Percentiles rank a stretch among this genome's conserved stretches.
Conservation (phyloP, 495 filamentous ascomycete genomes). For the Aspergillus carlsbadensis region DNA sequence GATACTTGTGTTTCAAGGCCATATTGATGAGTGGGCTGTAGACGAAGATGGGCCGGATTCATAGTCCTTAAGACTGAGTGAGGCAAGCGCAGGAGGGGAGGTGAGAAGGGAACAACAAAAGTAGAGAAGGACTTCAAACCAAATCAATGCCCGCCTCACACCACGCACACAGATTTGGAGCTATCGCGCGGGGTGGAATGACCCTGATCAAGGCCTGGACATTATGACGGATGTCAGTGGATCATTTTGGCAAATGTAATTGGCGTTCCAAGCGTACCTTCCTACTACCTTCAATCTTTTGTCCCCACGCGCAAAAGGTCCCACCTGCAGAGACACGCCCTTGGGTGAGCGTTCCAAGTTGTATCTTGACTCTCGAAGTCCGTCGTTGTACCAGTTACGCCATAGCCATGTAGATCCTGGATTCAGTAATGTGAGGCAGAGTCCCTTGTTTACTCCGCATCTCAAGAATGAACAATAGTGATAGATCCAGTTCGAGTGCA, state of each 20-base stretch:
- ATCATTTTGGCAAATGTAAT: neutral
- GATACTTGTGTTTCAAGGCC: conserved; percentile 6
- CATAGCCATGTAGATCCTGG: too few relatives aligned
- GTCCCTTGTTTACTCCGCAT: too few relatives aligned
- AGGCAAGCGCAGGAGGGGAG: neutral
- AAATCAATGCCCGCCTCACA: neutral
- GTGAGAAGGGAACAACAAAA: neutral
- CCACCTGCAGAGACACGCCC: too few relatives aligned
- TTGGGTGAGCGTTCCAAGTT: too few relatives aligned
- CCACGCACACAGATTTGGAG: neutral
- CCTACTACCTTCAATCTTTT: too few relatives aligned
- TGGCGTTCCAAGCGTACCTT: neutral
- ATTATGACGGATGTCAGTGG: neutral
- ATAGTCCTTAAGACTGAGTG: neutral
- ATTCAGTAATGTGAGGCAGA: too few relatives aligned
- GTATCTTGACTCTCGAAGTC: too few relatives aligned
- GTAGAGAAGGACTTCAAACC: neutral
- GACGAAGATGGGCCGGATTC: conserved; percentile 13
- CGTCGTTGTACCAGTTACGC: too few relatives aligned
- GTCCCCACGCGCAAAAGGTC: neutral
- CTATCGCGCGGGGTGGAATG: neutral
- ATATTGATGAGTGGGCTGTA: conserved; percentile 4
- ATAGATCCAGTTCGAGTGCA: too few relatives aligned
- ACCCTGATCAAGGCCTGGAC: neutral
- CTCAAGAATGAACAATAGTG: too few relatives aligned